Conservation (phyloP, 768 basidiomycete genomes). For the Pholiota molesta region DNA sequence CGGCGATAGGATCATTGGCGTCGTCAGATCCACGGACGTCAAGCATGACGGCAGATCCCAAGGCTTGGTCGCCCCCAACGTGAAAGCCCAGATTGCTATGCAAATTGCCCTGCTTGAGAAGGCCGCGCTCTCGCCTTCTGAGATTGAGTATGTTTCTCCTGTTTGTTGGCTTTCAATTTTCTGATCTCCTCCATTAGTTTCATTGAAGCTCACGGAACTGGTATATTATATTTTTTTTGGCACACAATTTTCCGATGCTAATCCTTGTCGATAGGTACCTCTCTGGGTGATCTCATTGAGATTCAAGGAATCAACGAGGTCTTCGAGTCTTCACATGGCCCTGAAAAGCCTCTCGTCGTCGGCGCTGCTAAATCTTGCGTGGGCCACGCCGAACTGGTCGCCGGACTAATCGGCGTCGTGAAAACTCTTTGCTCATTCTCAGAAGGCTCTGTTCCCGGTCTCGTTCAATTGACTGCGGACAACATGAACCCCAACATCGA, state of each 20-base stretch:
- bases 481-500: slow-evolving; percentile 38
- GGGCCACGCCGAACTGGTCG: slow-evolving; percentile 36
- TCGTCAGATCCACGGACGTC: slow-evolving; percentile 32
- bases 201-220: slow-evolving; percentile 40
- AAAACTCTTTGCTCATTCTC: slow-evolving; percentile 31
- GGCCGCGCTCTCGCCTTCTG: slow-evolving; percentile 29
- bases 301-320: slow-evolving; percentile 39
- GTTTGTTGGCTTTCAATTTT: neutral
- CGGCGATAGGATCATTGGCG: slow-evolving; percentile 34
- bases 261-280: slow-evolving; percentile 23
- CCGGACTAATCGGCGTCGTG: slow-evolving; percentile 36
- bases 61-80: slow-evolving; percentile 37
- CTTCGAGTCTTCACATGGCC: slow-evolving; percentile 32
- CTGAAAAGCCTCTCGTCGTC: slow-evolving; percentile 32
- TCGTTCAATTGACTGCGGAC: slow-evolving; percentile 30
- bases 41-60: slow-evolving; percentile 38
- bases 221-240: slow-evolving; percentile 19
- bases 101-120: slow-evolving; percentile 32
- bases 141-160: slow-evolving; percentile 34
- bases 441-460: slow-evolving; percentile 31
- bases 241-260: neutral
- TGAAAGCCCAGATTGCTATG: slow-evolving; percentile 34
- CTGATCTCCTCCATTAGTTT: slow-evolving; percentile 25
- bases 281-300: slow-evolving; percentile 38
- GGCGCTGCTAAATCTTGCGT: slow-evolving; percentile 36